Evolutionary conservation across 2,329 filamentous ascomycete genomes (phyloP).

Genomic region (Aspergillus tanneri): DNA sequence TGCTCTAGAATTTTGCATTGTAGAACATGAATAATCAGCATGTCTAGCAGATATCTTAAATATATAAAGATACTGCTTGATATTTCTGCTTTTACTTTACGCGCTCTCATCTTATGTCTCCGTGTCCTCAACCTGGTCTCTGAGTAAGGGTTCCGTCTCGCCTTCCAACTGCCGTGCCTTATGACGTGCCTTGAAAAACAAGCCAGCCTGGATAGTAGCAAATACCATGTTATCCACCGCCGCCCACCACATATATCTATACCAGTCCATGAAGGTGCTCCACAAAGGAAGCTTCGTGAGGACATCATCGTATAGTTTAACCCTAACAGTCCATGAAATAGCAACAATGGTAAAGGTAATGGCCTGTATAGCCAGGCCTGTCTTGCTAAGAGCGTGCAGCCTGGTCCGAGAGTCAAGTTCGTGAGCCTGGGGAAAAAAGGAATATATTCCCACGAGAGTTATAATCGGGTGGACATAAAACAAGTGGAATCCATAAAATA

Average conservation of each 20-base stretch:
- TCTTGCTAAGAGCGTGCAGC: background rate
- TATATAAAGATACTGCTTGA: too few relatives aligned
- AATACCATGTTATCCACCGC: constrained; percentile 2
- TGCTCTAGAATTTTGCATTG: background rate
- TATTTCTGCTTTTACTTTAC: too few relatives aligned
- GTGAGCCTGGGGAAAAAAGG: background rate
- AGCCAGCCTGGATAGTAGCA: background rate
- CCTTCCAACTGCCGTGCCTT: background rate
- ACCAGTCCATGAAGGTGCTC: background rate
- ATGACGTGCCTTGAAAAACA: background rate
- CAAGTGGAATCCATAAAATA: background rate
- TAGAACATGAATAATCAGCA: background rate
- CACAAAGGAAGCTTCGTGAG: background rate
- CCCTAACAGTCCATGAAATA: background rate
- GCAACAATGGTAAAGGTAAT: background rate
- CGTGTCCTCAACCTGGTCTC: background rate
- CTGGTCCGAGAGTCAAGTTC: background rate
- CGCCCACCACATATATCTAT: background rate
- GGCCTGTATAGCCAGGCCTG: background rate
- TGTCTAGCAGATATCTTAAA: background rate
- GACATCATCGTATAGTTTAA: background rate
- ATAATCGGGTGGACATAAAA: background rate
- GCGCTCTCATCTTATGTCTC: background rate
- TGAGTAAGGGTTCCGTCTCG: background rate
- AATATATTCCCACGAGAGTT: background rate